phyloP scores from a whole-genome alignment of 805 yeast genomes.

The Candida jianshihensis region DNA sequence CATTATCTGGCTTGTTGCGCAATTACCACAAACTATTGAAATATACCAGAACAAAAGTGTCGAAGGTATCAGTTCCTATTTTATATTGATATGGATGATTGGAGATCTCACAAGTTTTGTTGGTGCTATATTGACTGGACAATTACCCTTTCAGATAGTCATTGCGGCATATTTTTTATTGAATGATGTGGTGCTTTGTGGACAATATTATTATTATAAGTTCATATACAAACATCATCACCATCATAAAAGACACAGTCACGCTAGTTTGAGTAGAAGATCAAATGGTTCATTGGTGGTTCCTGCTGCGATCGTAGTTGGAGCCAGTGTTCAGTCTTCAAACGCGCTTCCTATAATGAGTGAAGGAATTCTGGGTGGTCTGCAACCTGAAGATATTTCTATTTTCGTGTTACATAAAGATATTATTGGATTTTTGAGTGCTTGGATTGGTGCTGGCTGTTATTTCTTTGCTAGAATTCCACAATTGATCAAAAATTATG shows the following conservation, averaged over 20 bases:
- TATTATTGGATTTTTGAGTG: slow-evolving; percentile 27
- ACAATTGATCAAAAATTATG: slow-evolving; percentile 70
- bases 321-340: slow-evolving; percentile 20
- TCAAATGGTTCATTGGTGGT: slow-evolving; percentile 11
- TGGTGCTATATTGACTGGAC: slow-evolving; percentile 74
- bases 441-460: slow-evolving; percentile 75
- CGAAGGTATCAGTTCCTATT: slow-evolving; percentile 49
- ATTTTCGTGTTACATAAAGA: not conserved
- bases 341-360: slow-evolving; percentile 11
- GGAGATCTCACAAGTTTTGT: slow-evolving; percentile 43
- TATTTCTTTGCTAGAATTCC: slow-evolving; percentile 81
- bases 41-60: slow-evolving; percentile 51
- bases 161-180: slow-evolving; percentile 67
- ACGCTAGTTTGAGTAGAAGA: slow-evolving; percentile 2
- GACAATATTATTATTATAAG: slow-evolving; percentile 68
- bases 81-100: slow-evolving; percentile 38
- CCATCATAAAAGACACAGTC: slow-evolving; percentile 12
- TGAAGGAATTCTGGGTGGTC: no score
- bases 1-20: slow-evolving; percentile 38
- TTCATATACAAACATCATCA: slow-evolving; percentile 27
- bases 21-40: slow-evolving; percentile 52
- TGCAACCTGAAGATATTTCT: no score
- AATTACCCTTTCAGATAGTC: slow-evolving; percentile 72
- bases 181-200: slow-evolving; percentile 60
- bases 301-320: slow-evolving; percentile 19